Conservation (phyloP, 768 basidiomycete species). For the Baorangia bicolor region DNA sequence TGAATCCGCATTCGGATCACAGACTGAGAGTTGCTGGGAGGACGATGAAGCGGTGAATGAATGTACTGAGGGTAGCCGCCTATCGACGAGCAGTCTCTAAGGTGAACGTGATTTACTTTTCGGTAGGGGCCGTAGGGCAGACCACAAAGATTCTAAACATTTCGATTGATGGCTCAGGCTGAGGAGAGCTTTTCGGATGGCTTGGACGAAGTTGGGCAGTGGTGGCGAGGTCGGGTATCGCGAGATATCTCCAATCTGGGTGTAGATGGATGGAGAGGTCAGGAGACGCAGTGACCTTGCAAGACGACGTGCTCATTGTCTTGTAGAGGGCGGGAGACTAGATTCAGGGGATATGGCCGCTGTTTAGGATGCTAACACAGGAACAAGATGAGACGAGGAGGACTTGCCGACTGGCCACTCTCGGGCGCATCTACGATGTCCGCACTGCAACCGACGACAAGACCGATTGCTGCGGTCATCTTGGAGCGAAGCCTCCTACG, state of each 20-base stretch:
- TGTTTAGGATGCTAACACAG: not conserved
- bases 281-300: conserved; percentile 15
- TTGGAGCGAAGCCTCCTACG: conserved; percentile 24
- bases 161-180: conserved; percentile 6
- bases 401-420: not conserved
- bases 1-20: not conserved
- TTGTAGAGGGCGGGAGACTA: not conserved
- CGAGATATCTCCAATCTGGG: conserved; percentile 31
- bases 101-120: not conserved
- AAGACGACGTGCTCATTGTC: conserved; percentile 3
- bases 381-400: not conserved
- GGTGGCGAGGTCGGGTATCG: conserved; percentile 24
- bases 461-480: conserved; percentile 16
- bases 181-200: conserved; percentile 23
- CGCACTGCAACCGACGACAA: conserved; percentile 19
- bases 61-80: too few relatives aligned
- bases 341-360: not conserved
- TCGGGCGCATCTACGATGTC: not conserved
- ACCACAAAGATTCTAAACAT: conserved; percentile 13
- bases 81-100: too few relatives aligned
- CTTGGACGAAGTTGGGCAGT: conserved; percentile 21
- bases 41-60: too few relatives aligned
- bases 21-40: too few relatives aligned
- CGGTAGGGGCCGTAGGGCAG: too few relatives aligned
- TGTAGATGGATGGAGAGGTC: not conserved